A percentile compares a stretch with the other conserved stretches of the same genome.
Conservation (phyloP, 768 basidiomycete genomes). For the Tricholoma hemisulphureum region DNA sequence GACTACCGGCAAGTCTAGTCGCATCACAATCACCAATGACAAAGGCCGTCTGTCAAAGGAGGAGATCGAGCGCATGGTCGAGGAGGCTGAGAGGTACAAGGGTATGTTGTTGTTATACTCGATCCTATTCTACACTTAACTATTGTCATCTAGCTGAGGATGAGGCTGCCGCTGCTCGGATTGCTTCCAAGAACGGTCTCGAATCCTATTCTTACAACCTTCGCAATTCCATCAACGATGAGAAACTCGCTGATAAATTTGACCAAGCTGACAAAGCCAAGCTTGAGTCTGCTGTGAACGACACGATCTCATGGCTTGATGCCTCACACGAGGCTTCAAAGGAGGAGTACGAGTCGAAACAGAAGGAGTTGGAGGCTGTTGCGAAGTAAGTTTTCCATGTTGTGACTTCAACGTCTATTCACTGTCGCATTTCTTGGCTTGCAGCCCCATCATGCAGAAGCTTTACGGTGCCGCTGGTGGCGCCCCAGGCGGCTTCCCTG, state of each 20-base stretch:
- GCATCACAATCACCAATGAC: conserved; percentile 94
- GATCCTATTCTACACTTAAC: conserved; percentile 6
- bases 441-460: conserved; percentile 60
- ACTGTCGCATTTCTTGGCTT: conserved; percentile 10
- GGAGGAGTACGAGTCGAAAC: conserved; percentile 90
- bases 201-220: conserved; percentile 97
- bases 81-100: conserved; percentile 92
- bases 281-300: conserved; percentile 78
- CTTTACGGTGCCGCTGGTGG: conserved; percentile 75
- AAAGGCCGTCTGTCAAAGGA: conserved; percentile 97
- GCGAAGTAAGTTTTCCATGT: conserved; percentile 50
- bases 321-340: conserved; percentile 85
- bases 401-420: background rate
- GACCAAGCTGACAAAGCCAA: conserved; percentile 83
- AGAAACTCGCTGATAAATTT: conserved; percentile 86
- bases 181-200: conserved; percentile 84
- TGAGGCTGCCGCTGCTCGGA: conserved; percentile 80
- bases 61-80: conserved; percentile 97
- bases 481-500: conserved; percentile 64
- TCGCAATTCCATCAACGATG: conserved; percentile 82
- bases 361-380: conserved; percentile 87
- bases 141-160: conserved; percentile 61
- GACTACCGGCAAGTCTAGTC: conserved; percentile 94
- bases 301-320: conserved; percentile 85
- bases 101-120: conserved; percentile 37